These are phyloP conservation scores for Capsella rubella DNA, from an alignment of 441 rosid species.

Conservation along the genomic window DNA sequence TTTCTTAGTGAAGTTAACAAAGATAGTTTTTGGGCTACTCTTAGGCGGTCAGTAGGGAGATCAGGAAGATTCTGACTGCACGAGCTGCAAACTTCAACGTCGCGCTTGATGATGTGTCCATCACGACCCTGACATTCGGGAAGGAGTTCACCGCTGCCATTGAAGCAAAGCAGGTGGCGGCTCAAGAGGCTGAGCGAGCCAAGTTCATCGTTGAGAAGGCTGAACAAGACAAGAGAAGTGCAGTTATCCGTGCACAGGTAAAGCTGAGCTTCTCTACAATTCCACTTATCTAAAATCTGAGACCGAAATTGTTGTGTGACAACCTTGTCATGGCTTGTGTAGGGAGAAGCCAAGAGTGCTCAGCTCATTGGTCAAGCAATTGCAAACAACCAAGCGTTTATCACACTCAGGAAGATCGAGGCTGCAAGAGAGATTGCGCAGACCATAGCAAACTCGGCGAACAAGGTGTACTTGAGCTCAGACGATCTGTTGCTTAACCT, in stretches of 20 bases:
- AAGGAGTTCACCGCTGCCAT: conserved; percentile 93
- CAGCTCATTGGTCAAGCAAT: conserved; percentile 92
- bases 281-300: not conserved
- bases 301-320: conserved; percentile 12
- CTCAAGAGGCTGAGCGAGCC: conserved; percentile 94
- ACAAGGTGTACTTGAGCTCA: conserved; percentile 80
- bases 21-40: not conserved
- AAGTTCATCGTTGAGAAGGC: conserved; percentile 90
- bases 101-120: conserved; percentile 90
- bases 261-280: conserved; percentile 15
- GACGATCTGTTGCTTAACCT: conserved; percentile 80
- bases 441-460: conserved; percentile 74
- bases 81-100: conserved; percentile 77
- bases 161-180: conserved; percentile 94
- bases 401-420: conserved; percentile 86
- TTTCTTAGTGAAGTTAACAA: conserved; percentile 10
- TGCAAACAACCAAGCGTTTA: conserved; percentile 91
- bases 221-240: conserved; percentile 92
- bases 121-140: conserved; percentile 87
- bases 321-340: conserved; percentile 19
- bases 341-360: conserved; percentile 98
- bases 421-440: conserved; percentile 93
- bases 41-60: conserved; percentile 84
- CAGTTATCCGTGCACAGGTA: conserved; percentile 92
- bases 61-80: conserved; percentile 80